Evolutionary conservation across 805 yeast genomes (phyloP).

Genomic region (Ogataea salicorniae): DNA sequence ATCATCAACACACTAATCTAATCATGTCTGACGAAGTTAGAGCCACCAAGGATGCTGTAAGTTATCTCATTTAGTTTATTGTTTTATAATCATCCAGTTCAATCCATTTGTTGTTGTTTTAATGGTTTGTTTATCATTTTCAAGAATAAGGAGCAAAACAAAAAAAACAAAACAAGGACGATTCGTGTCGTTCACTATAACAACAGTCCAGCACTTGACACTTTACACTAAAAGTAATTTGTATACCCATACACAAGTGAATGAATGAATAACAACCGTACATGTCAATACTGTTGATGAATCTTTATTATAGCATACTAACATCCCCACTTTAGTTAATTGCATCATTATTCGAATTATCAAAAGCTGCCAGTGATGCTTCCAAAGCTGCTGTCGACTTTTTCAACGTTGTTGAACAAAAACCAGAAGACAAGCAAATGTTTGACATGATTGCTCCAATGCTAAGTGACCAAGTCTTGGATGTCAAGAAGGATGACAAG

Average conservation of each 20-base stretch:
- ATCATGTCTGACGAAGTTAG: slow-evolving; percentile 25
- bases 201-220: not conserved
- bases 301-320: slow-evolving; percentile 8
- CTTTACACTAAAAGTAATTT: too few relatives aligned
- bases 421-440: slow-evolving; percentile 30
- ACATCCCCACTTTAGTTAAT: slow-evolving; percentile 44
- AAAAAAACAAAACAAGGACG: slow-evolving; percentile 1
- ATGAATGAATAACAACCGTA: too few relatives aligned
- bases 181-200: not conserved
- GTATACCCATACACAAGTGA: not conserved
- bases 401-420: slow-evolving; percentile 52
- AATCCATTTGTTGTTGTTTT: not conserved
- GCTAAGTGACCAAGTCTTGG: slow-evolving; percentile 33
- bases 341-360: slow-evolving; percentile 72
- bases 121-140: too few relatives aligned
- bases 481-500: slow-evolving; percentile 33
- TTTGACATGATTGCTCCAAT: slow-evolving; percentile 29
- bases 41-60: slow-evolving; percentile 28
- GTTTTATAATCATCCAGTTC: not conserved
- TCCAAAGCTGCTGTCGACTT: slow-evolving; percentile 76
- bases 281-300: too few relatives aligned
- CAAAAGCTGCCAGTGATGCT: slow-evolving; percentile 83
- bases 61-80: slow-evolving; percentile 5
- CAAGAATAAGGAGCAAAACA: not conserved
- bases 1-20: not conserved